phyloP scores from a whole-genome alignment of 2,329 filamentous ascomycete species.

The Ramularia endophylla region DNA sequence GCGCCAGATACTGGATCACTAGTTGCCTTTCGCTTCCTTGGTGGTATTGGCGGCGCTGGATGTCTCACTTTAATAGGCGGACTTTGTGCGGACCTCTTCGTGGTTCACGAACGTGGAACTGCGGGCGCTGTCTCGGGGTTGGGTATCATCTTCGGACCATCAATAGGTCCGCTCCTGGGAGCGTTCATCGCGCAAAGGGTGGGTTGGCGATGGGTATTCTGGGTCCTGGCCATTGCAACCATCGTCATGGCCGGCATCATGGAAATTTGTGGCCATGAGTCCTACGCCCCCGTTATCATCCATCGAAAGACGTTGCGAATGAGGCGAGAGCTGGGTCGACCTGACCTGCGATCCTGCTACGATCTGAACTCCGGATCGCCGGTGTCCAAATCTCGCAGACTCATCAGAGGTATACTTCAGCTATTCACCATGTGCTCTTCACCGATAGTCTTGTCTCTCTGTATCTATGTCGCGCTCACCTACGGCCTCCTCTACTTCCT shows the following conservation, averaged over 20 bases:
- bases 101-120: too few relatives aligned
- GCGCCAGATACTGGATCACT: constrained; percentile 25
- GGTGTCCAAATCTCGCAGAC: constrained; percentile 44
- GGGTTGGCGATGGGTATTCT: constrained; percentile 78
- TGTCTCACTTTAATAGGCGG: too few relatives aligned
- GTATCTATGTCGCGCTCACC: constrained; percentile 21
- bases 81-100: too few relatives aligned
- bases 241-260: constrained; percentile 33
- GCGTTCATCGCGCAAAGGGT: constrained; percentile 57
- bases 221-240: constrained; percentile 36
- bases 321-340: constrained; percentile 44
- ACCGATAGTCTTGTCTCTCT: constrained; percentile 22
- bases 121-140: too few relatives aligned
- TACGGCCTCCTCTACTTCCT: constrained; percentile 27
- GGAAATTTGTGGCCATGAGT: constrained; percentile 40
- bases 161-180: constrained; percentile 53
- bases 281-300: constrained; percentile 44
- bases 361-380: constrained; percentile 37
- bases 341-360: too few relatives aligned
- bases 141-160: too few relatives aligned
- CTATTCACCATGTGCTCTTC: constrained; percentile 32
- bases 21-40: constrained; percentile 28
- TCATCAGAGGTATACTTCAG: too few relatives aligned
- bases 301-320: constrained; percentile 41
- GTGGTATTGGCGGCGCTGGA: constrained; percentile 27